phyloP scores from a whole-genome alignment of 169 alveolate genomes.

The Eimeria tenella region DNA sequence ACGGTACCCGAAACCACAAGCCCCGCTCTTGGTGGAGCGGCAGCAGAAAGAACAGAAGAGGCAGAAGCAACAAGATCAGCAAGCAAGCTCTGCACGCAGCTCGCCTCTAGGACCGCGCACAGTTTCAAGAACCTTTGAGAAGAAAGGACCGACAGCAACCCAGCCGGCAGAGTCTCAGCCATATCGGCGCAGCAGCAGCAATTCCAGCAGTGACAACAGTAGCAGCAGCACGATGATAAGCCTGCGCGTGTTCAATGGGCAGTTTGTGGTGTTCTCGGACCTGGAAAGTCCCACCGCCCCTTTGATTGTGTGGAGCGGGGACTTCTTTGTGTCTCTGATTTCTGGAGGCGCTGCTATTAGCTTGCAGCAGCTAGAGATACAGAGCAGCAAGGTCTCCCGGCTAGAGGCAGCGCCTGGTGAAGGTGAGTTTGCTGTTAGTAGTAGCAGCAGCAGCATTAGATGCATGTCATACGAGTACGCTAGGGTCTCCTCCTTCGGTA shows the following conservation, averaged over 20 bases:
- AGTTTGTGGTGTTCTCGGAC: constrained; percentile 84
- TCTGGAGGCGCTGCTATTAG: neutral
- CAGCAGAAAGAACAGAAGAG: constrained; percentile 30
- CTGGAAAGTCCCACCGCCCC: constrained; percentile 83
- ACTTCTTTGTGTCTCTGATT: constrained; percentile 76
- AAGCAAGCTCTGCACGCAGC: constrained; percentile 1
- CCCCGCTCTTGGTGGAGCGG: constrained; percentile 36
- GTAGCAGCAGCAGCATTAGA: constrained; percentile 71
- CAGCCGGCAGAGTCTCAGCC: neutral
- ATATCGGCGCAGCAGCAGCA: neutral
- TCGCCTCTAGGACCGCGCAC: constrained; percentile 18
- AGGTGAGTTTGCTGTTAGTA: constrained; percentile 43
- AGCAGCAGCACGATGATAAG: constrained; percentile 13
- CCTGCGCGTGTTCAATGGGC: constrained; percentile 59
- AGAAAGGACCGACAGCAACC: neutral
- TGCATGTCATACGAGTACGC: constrained; percentile 14
- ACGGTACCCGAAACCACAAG: constrained; percentile 66
- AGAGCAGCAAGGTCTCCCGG: constrained; percentile 54
- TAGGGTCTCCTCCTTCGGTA: constrained; percentile 9
- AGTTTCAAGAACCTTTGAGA: constrained; percentile 7
- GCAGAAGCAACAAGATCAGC: constrained; percentile 45
- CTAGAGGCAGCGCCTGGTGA: constrained; percentile 49
- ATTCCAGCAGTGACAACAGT: constrained; percentile 10
- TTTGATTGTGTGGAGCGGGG: constrained; percentile 81
- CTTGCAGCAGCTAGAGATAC: constrained; percentile 56